Conservation (phyloP, 805 yeast genomes). For the Cyberlindnera misumaiensis region DNA sequence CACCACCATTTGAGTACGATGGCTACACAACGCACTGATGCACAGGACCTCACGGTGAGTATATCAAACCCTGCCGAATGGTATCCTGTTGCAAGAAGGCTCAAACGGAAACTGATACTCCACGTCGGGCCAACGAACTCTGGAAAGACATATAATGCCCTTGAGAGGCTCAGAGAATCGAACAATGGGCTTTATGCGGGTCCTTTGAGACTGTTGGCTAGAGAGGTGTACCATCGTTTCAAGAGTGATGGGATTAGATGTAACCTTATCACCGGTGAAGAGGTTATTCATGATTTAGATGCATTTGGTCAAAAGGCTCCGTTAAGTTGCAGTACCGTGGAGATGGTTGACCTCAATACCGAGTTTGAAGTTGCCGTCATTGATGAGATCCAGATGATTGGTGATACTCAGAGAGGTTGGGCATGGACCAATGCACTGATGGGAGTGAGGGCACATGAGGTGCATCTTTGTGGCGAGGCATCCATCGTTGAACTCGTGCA, state of each 20-base stretch:
- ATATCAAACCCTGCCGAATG: slow-evolving; percentile 61
- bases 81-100: slow-evolving; percentile 79
- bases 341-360: slow-evolving; percentile 71
- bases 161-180: slow-evolving; percentile 57
- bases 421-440: slow-evolving; percentile 92
- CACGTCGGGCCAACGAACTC: slow-evolving; percentile 98
- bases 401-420: slow-evolving; percentile 72
- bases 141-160: slow-evolving; percentile 86
- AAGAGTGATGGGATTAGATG: slow-evolving; percentile 60
- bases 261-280: slow-evolving; percentile 94
- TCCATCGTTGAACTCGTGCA: slow-evolving; percentile 67
- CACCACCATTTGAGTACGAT: slow-evolving; percentile 2
- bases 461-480: slow-evolving; percentile 92
- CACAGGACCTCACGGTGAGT: slow-evolving; percentile 28
- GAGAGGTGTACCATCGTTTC: slow-evolving; percentile 86
- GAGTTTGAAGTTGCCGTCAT: slow-evolving; percentile 82
- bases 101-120: slow-evolving; percentile 75
- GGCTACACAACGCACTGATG: slow-evolving; percentile 10
- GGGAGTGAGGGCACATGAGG: slow-evolving; percentile 78
- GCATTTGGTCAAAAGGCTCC: slow-evolving; percentile 66
- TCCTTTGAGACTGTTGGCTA: slow-evolving; percentile 81
- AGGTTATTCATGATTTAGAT: slow-evolving; percentile 66
- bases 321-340: slow-evolving; percentile 83
- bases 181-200: slow-evolving; percentile 89
- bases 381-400: slow-evolving; percentile 95